Percentiles rank a stretch among this genome's conserved stretches.
Evolutionary conservation across 169 alveolate species (phyloP).

Genomic region (Cryptosporidium viatorum): DNA sequence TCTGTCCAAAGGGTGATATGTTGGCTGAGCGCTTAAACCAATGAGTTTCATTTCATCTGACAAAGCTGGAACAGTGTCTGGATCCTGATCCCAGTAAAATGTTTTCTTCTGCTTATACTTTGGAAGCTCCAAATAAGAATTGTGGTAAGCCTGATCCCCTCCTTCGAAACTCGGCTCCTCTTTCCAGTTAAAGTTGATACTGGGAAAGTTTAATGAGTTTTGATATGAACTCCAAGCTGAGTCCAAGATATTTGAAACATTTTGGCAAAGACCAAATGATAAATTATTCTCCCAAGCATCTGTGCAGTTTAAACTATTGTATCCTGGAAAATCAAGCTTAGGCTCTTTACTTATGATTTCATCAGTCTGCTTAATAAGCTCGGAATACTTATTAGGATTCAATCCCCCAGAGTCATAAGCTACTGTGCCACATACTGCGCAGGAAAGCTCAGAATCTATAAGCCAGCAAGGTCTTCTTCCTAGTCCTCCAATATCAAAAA

Average conservation of each 20-base stretch:
- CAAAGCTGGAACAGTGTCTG: constrained; percentile 39
- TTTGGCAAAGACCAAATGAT: constrained; percentile 32
- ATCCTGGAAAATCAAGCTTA: constrained; percentile 38
- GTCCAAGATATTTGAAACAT: constrained; percentile 60
- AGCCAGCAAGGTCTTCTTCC: constrained; percentile 76
- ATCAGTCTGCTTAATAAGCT: constrained; percentile 49
- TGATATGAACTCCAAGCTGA: constrained; percentile 49
- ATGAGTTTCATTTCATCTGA: constrained; percentile 45
- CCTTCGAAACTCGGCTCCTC: neutral
- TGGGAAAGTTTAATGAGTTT: constrained; percentile 25
- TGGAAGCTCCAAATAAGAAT: neutral
- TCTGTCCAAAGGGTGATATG: constrained; percentile 1
- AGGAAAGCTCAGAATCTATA: constrained; percentile 70
- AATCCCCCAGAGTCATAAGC: constrained; percentile 72
- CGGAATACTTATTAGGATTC: constrained; percentile 44
- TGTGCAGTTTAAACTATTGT: constrained; percentile 50
- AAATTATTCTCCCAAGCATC: constrained; percentile 33
- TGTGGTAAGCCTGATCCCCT: neutral
- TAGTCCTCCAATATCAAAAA: constrained; percentile 62
- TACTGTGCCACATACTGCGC: constrained; percentile 72
- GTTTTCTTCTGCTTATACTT: constrained; percentile 30
- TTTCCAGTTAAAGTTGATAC: constrained; percentile 36
- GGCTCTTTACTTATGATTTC: constrained; percentile 73
- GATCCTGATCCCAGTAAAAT: constrained; percentile 57
- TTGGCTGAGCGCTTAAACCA: constrained; percentile 43